Conservation (phyloP, 441 rosid species). For the Euphorbia schlechtendalii region DNA sequence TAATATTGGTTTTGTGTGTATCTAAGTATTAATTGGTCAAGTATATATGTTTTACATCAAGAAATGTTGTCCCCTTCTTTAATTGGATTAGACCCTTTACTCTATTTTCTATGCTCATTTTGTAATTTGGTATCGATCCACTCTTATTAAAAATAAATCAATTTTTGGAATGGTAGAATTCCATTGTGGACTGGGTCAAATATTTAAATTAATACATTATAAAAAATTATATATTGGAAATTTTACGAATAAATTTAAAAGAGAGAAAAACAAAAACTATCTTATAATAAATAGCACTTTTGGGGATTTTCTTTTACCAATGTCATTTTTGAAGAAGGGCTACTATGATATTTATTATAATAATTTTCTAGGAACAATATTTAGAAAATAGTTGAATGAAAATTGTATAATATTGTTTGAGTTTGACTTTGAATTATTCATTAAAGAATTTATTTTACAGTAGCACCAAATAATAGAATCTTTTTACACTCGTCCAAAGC, state of each 20-base stretch:
- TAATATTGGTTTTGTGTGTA: no score
- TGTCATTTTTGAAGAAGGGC: background rate
- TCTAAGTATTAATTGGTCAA: conserved; percentile 4
- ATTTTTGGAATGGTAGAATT: background rate
- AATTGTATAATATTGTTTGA: background rate
- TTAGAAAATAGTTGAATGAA: background rate
- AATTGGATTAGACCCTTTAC: background rate
- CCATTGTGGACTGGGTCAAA: background rate
- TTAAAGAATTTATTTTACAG: background rate
- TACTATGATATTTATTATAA: background rate
- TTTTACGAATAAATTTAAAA: no score
- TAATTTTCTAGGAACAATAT: background rate
- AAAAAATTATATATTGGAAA: no score
- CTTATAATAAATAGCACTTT: no score
- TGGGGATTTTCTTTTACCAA: no score
- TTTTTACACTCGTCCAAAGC: no score
- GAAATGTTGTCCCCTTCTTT: background rate
- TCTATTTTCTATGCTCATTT: background rate
- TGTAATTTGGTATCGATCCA: background rate
- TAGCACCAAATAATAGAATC: background rate
- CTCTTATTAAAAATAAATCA: background rate
- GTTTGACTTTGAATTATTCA: background rate
- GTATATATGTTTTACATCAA: background rate
- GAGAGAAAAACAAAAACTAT: no score
- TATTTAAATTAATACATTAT: no score